Evolutionary conservation across 805 yeast genomes (phyloP), one percentile per base, ranked within the genome.

Genomic region (Candida dajiaensis): DNA sequence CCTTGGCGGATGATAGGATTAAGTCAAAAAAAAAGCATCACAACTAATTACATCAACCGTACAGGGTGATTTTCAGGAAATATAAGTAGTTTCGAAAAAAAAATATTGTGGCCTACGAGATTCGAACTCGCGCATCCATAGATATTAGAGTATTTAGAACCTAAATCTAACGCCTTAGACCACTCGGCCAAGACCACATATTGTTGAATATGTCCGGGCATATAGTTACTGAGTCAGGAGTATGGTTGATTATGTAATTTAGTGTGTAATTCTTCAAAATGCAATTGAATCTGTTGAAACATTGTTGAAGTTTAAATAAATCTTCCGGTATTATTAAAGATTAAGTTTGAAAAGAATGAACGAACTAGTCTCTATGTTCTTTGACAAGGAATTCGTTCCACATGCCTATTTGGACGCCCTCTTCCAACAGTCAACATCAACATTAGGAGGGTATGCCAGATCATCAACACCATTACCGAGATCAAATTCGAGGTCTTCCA

Each of bases 341-440:
- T 25, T 7, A 25, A 25, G 28, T 25, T 25, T 10, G n/a, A 4
- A 8, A 16, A 23, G 4, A 20, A 48, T 48, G 50, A 42, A 44
- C 45, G 77, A 77, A 15, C 70, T 82, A 1, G 62, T 83, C 3
- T 65, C 78, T 12, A 83, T 84, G 80, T 85, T 85, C 67, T 80
- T 82, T 50, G 87, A 83, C 51, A 77, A 74, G 19, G 78, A 76
- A 22, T 84, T 83, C 57, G 78, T 75, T 16, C 85, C 89, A 1
- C 76, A 78, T 45, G 78, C 77, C 37, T 85, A 76, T 55, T 72
- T 85, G 18, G 87, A 85, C 58, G 81, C 85, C 3, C 64, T 84
- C 15, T 72, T 80, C 49, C 54, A 37, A 29, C 44, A 35, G 22
- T 68, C 20, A 21, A 33, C 15, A 25, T 43, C 44, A 46, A 35